phyloP scores from a whole-genome alignment of 2,329 filamentous ascomycete genomes.

The Chaetomium sp. region DNA sequence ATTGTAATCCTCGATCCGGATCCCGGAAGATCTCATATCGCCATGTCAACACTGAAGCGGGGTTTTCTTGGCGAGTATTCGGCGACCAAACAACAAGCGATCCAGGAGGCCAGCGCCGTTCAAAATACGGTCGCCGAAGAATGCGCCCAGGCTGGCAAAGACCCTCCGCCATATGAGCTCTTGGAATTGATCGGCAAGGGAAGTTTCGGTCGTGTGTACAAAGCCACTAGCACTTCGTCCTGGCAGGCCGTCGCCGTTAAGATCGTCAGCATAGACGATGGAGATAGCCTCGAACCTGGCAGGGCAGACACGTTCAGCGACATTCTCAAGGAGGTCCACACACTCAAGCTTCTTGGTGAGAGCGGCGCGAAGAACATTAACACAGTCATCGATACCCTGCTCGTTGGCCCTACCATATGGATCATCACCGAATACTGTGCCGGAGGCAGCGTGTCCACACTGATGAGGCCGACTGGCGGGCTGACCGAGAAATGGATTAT shows the following conservation, averaged over 20 bases:
- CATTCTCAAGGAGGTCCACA: constrained; percentile 60
- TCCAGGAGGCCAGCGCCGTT: constrained; percentile 62
- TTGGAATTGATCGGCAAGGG: constrained; percentile 64
- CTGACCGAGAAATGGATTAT: constrained; percentile 66
- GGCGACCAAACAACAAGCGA: constrained; percentile 39
- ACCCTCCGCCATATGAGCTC: constrained; percentile 54
- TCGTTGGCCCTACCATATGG: constrained; percentile 76
- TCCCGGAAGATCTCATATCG: not conserved
- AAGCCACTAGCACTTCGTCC: constrained; percentile 39
- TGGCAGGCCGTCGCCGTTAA: constrained; percentile 59
- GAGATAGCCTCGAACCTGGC: constrained; percentile 60
- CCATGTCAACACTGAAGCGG: not conserved
- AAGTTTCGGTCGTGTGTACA: constrained; percentile 62
- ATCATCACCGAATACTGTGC: constrained; percentile 83
- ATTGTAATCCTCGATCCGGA: not conserved
- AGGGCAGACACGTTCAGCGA: constrained; percentile 62
- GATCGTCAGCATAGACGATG: constrained; percentile 77
- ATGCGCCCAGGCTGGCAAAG: constrained; percentile 48
- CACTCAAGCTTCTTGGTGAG: constrained; percentile 66
- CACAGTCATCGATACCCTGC: constrained; percentile 69
- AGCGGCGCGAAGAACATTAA: constrained; percentile 75
- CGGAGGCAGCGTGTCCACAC: constrained; percentile 72
- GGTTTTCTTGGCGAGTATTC: constrained; percentile 8
- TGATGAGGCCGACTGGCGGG: constrained; percentile 62
- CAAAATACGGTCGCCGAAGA: constrained; percentile 52